These are phyloP conservation scores for Fusarium sulawesiense DNA, from an alignment of 2,329 filamentous ascomycete species.

Conservation along the genomic window DNA sequence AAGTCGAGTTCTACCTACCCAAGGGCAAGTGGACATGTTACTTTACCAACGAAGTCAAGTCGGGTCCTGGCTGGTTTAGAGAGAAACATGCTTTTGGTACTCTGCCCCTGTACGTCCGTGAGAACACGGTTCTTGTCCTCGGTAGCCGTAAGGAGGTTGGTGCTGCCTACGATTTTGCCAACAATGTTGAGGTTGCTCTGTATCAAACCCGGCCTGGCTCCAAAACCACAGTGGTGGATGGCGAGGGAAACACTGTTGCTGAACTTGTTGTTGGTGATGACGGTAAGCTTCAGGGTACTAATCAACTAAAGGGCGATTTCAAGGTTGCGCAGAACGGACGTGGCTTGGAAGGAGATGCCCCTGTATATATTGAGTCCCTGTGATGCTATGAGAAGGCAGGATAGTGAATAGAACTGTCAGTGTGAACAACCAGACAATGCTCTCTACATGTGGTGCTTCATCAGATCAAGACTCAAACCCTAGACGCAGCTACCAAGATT, in stretches of 20 bases:
- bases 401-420: neutral
- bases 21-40: constrained; percentile 60
- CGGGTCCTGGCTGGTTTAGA: constrained; percentile 67
- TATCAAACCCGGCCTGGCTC: constrained; percentile 58
- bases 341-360: constrained; percentile 43
- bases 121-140: constrained; percentile 62
- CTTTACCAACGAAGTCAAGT: constrained; percentile 61
- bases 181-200: constrained; percentile 60
- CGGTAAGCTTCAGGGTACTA: constrained; percentile 55
- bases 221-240: constrained; percentile 56
- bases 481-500: neutral
- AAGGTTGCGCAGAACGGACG: constrained; percentile 42
- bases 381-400: neutral
- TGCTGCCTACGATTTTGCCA: constrained; percentile 60
- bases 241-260: constrained; percentile 55
- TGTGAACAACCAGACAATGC: neutral
- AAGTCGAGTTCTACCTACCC: constrained; percentile 74
- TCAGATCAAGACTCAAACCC: neutral
- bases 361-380: constrained; percentile 42
- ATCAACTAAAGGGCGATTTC: constrained; percentile 54
- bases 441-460: neutral
- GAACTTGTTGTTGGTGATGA: constrained; percentile 54
- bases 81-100: constrained; percentile 70
- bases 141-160: constrained; percentile 55
- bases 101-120: constrained; percentile 68